Evolutionary conservation across 352 stramenopile genomes (phyloP), one percentile per base, ranked within the genome.

Genomic region (Plasmopara halstedii): DNA sequence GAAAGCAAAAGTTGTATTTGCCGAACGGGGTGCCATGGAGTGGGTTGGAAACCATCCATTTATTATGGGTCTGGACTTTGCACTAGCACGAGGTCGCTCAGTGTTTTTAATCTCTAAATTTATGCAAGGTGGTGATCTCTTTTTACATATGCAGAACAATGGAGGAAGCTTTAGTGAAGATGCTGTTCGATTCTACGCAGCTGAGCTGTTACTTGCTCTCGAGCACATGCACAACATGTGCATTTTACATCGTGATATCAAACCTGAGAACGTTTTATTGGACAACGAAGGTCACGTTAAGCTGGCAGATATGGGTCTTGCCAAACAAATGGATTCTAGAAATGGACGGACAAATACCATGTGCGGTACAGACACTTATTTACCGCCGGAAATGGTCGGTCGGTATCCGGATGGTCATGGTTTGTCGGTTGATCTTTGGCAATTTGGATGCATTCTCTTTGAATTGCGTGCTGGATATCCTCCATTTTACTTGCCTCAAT

Each of bases 21-120:
- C 79, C 2, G 82, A 94, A 50, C 71, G 82, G 29, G 69, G 69
- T 15, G 70, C 84, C 19, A 91, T 94, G 82, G 79, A 94, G 56
- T 91, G 79, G 82, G 64, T 80, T 3, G 77, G 70, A 23, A 64
- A 88, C 22, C 82, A 99, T 60, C 94, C 95, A 36, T 99, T 98
- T 59, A 91, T 99, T 42, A 89, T 98, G 58, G 95, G 92, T 26
- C 68, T 99, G n/a, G 91, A 98, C 61, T 98, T 87, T 62, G 93
- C 95, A 1, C 94, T 98, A 44, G 94, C 97, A 42, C 91, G 85
- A 13, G 73, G 88, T 36, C 95, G 97, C 37, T 98, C 97, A 32
- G 76, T 99, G 4, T 99, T 97, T 58, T 67, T 99, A 19, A 89
- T 98, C 18, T 94, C 98, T 19, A 96, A 98, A 65, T 99, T 99